Percentiles rank a stretch among this genome's conserved stretches.
phyloP scores from a whole-genome alignment of 495 filamentous ascomycete species.

The Penicillium daleae region DNA sequence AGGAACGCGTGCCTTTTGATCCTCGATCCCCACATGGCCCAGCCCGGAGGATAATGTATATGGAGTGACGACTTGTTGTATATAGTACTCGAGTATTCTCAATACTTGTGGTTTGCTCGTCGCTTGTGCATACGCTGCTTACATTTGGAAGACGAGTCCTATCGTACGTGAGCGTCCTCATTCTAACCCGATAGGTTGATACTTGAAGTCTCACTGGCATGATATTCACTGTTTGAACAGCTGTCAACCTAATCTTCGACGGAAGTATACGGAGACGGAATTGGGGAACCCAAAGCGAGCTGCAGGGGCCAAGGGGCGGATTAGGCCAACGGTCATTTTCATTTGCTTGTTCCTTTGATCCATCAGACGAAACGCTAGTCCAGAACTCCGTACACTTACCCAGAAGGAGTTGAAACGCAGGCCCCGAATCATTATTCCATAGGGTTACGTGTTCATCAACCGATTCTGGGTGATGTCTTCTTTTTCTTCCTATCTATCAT shows the following conservation, averaged over 20 bases:
- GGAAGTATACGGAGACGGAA: not conserved
- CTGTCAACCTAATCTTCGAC: not conserved
- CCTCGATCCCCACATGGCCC: slow-evolving; percentile 10
- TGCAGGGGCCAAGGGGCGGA: slow-evolving; percentile 8
- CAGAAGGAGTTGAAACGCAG: slow-evolving; percentile 4
- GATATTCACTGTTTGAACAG: too few species aligned
- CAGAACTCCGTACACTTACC: not conserved
- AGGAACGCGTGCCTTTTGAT: slow-evolving; percentile 3
- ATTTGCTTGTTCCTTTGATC: not conserved
- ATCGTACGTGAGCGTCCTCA: not conserved
- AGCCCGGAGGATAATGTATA: not conserved
- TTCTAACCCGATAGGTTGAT: not conserved
- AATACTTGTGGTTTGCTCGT: not conserved
- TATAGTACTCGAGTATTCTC: not conserved
- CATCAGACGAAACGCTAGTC: not conserved
- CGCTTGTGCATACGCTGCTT: not conserved
- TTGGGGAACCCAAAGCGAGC: not conserved
- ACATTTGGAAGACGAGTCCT: not conserved
- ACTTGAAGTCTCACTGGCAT: not conserved
- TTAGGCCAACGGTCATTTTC: not conserved
- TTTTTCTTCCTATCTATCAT: not conserved
- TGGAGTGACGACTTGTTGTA: not conserved
- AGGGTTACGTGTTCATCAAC: not conserved
- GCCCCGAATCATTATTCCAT: slow-evolving; percentile 3
- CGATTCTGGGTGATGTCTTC: not conserved